Conservation (phyloP, 345 rosid species). For the Populus pruinosa region DNA sequence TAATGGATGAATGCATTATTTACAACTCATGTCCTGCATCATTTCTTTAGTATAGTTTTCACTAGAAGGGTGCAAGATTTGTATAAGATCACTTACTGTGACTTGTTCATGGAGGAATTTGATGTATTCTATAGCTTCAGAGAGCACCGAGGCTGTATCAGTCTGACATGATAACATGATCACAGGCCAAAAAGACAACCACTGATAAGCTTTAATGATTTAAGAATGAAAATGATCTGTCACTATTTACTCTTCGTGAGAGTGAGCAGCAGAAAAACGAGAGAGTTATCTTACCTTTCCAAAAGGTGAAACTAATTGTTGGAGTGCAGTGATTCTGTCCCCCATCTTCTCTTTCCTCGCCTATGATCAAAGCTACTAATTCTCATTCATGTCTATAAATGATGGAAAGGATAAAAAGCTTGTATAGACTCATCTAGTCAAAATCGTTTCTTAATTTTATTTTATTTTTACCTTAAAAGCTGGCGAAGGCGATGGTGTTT, state of each 20-base stretch:
- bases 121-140: constrained; percentile 96
- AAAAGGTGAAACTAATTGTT: constrained; percentile 99
- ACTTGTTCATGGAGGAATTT: constrained; percentile 95
- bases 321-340: constrained; percentile 99
- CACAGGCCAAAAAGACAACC: neutral
- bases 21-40: neutral
- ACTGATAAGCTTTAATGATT: constrained; percentile 7
- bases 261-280: constrained; percentile 16
- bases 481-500: constrained; percentile 71
- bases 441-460: constrained; percentile 10
- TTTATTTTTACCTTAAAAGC: constrained; percentile 70
- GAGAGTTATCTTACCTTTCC: constrained; percentile 70
- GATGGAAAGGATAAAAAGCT: neutral
- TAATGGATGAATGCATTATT: neutral
- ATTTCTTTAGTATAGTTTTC: neutral
- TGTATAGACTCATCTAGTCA: neutral
- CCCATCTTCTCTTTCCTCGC: constrained; percentile 99
- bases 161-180: constrained; percentile 55
- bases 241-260: constrained; percentile 9
- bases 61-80: neutral
- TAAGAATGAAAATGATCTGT: constrained; percentile 23
- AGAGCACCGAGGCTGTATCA: constrained; percentile 99
- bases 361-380: constrained; percentile 36
- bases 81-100: constrained; percentile 46
- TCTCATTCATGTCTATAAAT: constrained; percentile 10